Base-by-base conservation (phyloP, 2,329 filamentous ascomycete species). In the Lecanicillium sp. region DNA sequence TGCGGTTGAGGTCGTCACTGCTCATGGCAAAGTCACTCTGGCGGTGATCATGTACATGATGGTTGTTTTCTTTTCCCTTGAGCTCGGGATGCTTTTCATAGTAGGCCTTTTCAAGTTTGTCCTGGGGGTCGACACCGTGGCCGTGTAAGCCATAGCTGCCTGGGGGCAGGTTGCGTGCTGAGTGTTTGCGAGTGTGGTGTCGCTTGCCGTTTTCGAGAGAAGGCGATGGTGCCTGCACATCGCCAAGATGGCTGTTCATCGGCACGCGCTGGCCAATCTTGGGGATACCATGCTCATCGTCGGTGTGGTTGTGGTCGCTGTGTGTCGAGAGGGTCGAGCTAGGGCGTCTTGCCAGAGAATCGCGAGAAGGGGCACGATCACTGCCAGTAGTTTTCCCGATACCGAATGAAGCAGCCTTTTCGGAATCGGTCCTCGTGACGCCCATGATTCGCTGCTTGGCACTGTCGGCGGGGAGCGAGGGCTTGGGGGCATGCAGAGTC, bases 111-210 rank as follows among this genome's bases (percentile, higher is more conserved):
- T 95, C 89, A 33, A 97, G 87, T 62, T 85, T 88, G 67, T 94
- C 87, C 49, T 81, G 79, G 3, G 84, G 75, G 15, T 79, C 75
- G 21, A 87, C 74, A 45, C 89, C 90, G 60, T 96, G 91, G 37
- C 90, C 89, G 59, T 95, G 90, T 48, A 95, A 79, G 52, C 91
- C 90, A 60, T 97, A 97, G 70, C 90, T 95, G 50, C 89, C 91
- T 3, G 90, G 87, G 1, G 90, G 90, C 8, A 78, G 66, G 21
- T 80, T 77, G 30, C 81, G 73, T 29, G 84, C 86, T 64, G 88
- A 94, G 51, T 78, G 81, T 67, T 80, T 88, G 53, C 89, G 83
- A 45, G 76, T 71, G 60, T 90, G 86, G 52, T 81, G 67, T 55
- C 72, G 75, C 52, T 73, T 72, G 47, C 56, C 55, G 41, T 65